phyloP scores from a whole-genome alignment of 495 filamentous ascomycete genomes.

The Talaromyces proteolyticus region DNA sequence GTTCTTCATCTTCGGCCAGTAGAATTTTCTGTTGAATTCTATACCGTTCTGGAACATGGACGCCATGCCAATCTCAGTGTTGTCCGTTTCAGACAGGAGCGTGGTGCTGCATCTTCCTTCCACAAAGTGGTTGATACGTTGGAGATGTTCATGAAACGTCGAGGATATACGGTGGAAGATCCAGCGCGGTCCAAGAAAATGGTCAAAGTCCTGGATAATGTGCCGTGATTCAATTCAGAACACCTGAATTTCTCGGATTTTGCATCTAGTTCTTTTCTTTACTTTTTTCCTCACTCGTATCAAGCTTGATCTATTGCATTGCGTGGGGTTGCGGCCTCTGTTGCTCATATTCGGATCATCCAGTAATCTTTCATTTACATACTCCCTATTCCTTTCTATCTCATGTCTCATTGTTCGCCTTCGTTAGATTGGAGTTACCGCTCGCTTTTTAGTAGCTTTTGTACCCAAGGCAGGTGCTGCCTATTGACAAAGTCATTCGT shows the following conservation, averaged over 20 bases:
- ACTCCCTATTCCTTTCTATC: too few species aligned
- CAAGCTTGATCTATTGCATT: too few species aligned
- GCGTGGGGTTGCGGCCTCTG: too few species aligned
- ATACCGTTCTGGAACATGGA: conserved; percentile 76
- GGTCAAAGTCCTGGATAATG: conserved; percentile 29
- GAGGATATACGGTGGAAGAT: conserved; percentile 64
- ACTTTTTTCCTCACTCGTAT: background rate
- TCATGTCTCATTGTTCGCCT: too few species aligned
- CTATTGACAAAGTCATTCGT: too few species aligned
- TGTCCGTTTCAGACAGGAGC: conserved; percentile 79
- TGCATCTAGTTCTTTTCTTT: background rate
- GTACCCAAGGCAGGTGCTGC: too few species aligned
- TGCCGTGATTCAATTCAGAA: conserved; percentile 5
- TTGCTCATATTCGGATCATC: too few species aligned
- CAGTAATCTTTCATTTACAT: too few species aligned
- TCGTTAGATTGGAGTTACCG: too few species aligned
- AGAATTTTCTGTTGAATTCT: conserved; percentile 75
- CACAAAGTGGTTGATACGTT: conserved; percentile 74
- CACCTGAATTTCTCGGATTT: background rate
- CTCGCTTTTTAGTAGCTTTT: too few species aligned
- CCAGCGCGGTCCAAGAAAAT: conserved; percentile 55
- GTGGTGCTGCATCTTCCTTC: conserved; percentile 82
- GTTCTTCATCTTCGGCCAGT: conserved; percentile 72
- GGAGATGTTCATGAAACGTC: conserved; percentile 48
- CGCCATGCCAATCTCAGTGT: conserved; percentile 62